phyloP scores from a whole-genome alignment of 768 basidiomycete genomes.

The Pisolithus albus region DNA sequence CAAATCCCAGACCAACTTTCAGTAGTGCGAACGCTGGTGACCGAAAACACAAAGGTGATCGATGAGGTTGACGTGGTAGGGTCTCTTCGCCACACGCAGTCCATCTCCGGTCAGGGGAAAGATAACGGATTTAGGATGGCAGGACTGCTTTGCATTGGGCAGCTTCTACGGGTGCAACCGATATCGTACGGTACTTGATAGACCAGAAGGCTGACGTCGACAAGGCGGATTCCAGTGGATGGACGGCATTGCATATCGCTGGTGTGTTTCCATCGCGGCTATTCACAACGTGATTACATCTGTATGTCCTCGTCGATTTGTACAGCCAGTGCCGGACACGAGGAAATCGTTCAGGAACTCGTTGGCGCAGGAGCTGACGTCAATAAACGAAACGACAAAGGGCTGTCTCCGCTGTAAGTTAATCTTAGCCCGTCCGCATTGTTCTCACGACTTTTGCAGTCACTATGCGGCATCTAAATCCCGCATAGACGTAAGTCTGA shows the following conservation, averaged over 20 bases:
- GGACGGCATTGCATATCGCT: conserved; percentile 78
- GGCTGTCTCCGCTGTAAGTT: conserved; percentile 74
- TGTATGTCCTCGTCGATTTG: background rate
- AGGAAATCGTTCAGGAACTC: conserved; percentile 67
- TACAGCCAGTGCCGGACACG: conserved; percentile 75
- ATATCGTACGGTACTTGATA: conserved; percentile 61
- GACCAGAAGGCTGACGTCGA: conserved; percentile 64
- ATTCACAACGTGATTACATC: background rate
- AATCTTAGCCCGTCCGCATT: background rate
- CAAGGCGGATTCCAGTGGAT: conserved; percentile 57
- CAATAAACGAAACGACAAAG: conserved; percentile 74
- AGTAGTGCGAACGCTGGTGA: conserved; percentile 58
- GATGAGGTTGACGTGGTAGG: conserved; percentile 59
- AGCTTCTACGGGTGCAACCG: conserved; percentile 63
- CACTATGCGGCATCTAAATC: conserved; percentile 94
- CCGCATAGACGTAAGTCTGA: conserved; percentile 58
- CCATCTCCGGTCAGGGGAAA: background rate
- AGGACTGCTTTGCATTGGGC: conserved; percentile 86
- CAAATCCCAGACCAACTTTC: conserved; percentile 53
- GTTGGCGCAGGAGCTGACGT: conserved; percentile 80
- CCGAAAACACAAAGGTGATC: conserved; percentile 54
- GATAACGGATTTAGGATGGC: conserved; percentile 46
- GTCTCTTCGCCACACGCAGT: background rate
- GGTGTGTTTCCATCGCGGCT: conserved; percentile 32
- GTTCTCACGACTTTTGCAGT: conserved; percentile 32